Conservation (phyloP, 2,329 filamentous ascomycete genomes). For the Trichoderma sp. region DNA sequence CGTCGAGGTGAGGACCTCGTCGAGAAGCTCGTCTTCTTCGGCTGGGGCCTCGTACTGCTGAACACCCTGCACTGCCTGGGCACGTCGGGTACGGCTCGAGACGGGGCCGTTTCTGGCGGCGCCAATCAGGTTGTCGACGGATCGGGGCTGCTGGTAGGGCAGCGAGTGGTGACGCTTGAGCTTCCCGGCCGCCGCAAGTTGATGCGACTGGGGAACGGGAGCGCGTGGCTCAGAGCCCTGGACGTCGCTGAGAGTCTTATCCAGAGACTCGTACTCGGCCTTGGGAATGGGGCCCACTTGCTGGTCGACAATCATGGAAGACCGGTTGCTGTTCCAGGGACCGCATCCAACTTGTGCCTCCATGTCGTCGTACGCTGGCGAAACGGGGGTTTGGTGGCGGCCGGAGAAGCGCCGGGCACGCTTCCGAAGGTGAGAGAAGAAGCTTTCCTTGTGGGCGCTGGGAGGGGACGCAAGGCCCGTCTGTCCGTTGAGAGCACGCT, state of each 20-base stretch:
- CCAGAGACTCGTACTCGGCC: constrained; percentile 59
- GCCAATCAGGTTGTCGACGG: constrained; percentile 61
- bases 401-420: constrained; percentile 89
- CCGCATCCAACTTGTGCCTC: constrained; percentile 91
- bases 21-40: constrained; percentile 92
- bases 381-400: constrained; percentile 77
- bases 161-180: constrained; percentile 66
- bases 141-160: constrained; percentile 61
- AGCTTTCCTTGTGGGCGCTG: constrained; percentile 84
- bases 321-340: constrained; percentile 83
- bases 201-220: constrained; percentile 54
- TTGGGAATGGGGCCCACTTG: constrained; percentile 50
- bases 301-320: constrained; percentile 75
- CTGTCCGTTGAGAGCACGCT: constrained; percentile 83
- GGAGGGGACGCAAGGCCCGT: constrained; percentile 73
- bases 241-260: constrained; percentile 56
- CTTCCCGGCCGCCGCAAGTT: constrained; percentile 46
- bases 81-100: constrained; percentile 76
- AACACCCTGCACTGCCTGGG: constrained; percentile 69
- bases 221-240: constrained; percentile 49
- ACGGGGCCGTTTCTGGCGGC: constrained; percentile 60
- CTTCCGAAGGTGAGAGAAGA: constrained; percentile 96
- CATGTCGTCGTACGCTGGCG: constrained; percentile 78
- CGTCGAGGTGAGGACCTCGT: constrained; percentile 80
- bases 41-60: constrained; percentile 91